A percentile compares a stretch with the other conserved stretches of the same genome.
phyloP scores from a whole-genome alignment of 768 basidiomycete species.

The Tephrocybe sp. region DNA sequence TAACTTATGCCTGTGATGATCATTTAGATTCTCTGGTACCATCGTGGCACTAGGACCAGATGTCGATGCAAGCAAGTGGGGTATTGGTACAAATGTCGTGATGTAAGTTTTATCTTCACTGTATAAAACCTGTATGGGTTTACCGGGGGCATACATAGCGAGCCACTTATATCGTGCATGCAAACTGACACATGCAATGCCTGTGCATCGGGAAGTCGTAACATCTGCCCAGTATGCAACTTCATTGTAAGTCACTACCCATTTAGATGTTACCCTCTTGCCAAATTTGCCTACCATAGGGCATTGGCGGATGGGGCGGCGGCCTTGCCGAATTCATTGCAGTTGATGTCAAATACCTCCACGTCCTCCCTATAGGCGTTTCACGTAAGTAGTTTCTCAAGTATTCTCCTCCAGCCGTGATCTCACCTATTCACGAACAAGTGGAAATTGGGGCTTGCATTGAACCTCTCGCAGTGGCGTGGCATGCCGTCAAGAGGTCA shows the following conservation, averaged over 20 bases:
- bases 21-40: slow-evolving; percentile 32
- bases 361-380: slow-evolving; percentile 36
- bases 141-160: slow-evolving; percentile 25
- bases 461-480: too few relatives aligned
- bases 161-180: slow-evolving; percentile 42
- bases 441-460: slow-evolving; percentile 33
- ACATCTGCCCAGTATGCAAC: slow-evolving; percentile 31
- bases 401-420: too few relatives aligned
- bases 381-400: slow-evolving; percentile 28
- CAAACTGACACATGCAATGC: slow-evolving; percentile 28
- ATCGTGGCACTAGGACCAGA: slow-evolving; percentile 33
- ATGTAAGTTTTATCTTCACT: slow-evolving; percentile 22
- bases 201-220: slow-evolving; percentile 32
- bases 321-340: slow-evolving; percentile 44
- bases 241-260: slow-evolving; percentile 32
- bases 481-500: too few relatives aligned
- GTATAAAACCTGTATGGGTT: neutral
- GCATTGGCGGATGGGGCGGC: slow-evolving; percentile 38
- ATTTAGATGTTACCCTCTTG: neutral
- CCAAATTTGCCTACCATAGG: slow-evolving; percentile 20
- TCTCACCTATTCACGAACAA: slow-evolving; percentile 12
- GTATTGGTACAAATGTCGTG: slow-evolving; percentile 33
- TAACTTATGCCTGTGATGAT: neutral
- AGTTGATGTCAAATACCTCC: slow-evolving; percentile 33
- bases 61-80: slow-evolving; percentile 32